Conservation (phyloP, 495 filamentous ascomycete species). For the Penicillium roqueforti region DNA sequence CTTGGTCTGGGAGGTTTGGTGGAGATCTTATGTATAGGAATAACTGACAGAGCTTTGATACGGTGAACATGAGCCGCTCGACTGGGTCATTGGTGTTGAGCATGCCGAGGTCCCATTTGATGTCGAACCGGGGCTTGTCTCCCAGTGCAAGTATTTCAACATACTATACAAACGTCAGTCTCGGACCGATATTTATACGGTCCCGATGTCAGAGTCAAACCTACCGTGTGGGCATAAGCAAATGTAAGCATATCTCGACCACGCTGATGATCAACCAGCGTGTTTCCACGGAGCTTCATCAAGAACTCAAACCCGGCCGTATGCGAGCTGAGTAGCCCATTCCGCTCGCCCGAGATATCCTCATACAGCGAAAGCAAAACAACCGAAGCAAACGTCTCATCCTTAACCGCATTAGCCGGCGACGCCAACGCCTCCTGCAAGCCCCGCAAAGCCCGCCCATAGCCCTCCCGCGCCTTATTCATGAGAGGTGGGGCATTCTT, state of each 20-base stretch:
- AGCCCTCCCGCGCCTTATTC: slow-evolving; percentile 30
- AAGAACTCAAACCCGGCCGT: slow-evolving; percentile 41
- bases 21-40: slow-evolving; percentile 23
- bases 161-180: slow-evolving; percentile 24
- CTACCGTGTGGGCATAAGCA: slow-evolving; percentile 41
- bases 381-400: slow-evolving; percentile 42
- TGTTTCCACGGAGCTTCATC: slow-evolving; percentile 34
- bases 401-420: slow-evolving; percentile 32
- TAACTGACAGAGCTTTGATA: slow-evolving; percentile 33
- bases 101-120: slow-evolving; percentile 29
- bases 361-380: slow-evolving; percentile 40
- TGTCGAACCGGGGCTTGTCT: slow-evolving; percentile 31
- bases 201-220: slow-evolving; percentile 4
- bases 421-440: slow-evolving; percentile 30
- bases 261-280: slow-evolving; percentile 28
- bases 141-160: slow-evolving; percentile 39
- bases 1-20: slow-evolving; percentile 14
- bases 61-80: slow-evolving; percentile 34
- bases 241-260: slow-evolving; percentile 43
- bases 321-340: slow-evolving; percentile 41
- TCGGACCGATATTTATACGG: not conserved
- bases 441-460: slow-evolving; percentile 34
- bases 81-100: slow-evolving; percentile 33
- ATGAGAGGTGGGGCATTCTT: slow-evolving; percentile 28
- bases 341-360: slow-evolving; percentile 38